These are phyloP conservation scores for Fusarium sp. DNA, from an alignment of 2,329 filamentous ascomycete species.

Conservation along the genomic window DNA sequence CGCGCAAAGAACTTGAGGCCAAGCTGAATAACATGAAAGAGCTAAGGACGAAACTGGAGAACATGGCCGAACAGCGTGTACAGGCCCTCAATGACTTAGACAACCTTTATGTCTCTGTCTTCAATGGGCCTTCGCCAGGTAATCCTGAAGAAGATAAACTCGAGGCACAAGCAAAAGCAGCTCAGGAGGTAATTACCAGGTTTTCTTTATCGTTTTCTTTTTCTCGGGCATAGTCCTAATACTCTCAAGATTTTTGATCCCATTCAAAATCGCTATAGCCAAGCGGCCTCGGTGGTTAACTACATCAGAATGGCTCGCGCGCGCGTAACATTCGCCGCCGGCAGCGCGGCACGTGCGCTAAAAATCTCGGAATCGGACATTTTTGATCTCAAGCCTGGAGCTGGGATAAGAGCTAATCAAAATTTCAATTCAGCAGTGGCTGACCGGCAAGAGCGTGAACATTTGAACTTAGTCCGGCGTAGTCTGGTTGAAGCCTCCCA, in stretches of 20 bases:
- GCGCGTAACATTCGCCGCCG: neutral
- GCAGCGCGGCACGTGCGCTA: constrained; percentile 2
- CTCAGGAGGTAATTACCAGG: neutral
- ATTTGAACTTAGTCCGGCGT: neutral
- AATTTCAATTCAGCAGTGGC: neutral
- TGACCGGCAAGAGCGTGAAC: constrained; percentile 1
- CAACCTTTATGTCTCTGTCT: neutral
- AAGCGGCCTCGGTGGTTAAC: neutral
- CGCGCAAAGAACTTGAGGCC: constrained; percentile 1
- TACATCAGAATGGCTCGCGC: constrained; percentile 3
- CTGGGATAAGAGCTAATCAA: neutral
- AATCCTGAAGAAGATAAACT: constrained; percentile 1
- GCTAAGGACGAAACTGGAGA: neutral
- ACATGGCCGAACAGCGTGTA: neutral
- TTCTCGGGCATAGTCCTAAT: neutral
- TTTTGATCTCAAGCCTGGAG: neutral
- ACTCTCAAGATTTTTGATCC: neutral
- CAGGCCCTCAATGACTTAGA: constrained; percentile 3
- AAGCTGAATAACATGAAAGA: constrained; percentile 8
- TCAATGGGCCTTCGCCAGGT: neutral
- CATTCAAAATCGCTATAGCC: neutral
- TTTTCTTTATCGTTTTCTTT: neutral
- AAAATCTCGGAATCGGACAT: constrained; percentile 3
- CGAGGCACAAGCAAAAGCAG: neutral
- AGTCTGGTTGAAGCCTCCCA: neutral